phyloP scores from a whole-genome alignment of 1,139 yeast genomes.

The Citeromyces hawaiiensis region DNA sequence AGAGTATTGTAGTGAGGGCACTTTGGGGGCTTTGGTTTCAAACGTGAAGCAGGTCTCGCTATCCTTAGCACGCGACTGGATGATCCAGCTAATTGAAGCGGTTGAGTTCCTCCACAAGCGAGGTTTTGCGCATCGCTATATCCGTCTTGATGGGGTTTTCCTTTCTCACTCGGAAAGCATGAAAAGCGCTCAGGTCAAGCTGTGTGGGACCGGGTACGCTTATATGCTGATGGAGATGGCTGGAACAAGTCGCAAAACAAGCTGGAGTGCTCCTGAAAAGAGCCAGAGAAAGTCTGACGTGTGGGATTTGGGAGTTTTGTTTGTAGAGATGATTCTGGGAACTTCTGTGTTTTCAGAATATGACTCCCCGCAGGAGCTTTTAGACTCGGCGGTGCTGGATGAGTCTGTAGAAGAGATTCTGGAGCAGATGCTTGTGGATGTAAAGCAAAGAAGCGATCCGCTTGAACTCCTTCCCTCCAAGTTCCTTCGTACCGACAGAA shows the following conservation, averaged over 20 bases:
- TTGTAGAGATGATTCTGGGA: conserved; percentile 63
- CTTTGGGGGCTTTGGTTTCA: conserved; percentile 54
- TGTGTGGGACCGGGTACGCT: conserved; percentile 64
- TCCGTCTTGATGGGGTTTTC: conserved; percentile 50
- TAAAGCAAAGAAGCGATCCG: conserved; percentile 68
- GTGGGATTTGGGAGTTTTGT: conserved; percentile 81
- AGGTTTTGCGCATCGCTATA: conserved; percentile 62
- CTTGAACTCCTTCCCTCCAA: conserved; percentile 74
- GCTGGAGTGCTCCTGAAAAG: conserved; percentile 75
- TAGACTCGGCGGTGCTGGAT: conserved; percentile 28
- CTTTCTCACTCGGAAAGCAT: conserved; percentile 34
- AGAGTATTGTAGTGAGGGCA: conserved; percentile 46
- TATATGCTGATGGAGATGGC: conserved; percentile 50
- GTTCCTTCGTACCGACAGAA: conserved; percentile 62
- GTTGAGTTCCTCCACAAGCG: conserved; percentile 70
- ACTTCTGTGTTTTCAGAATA: conserved; percentile 36
- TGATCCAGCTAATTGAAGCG: conserved; percentile 75
- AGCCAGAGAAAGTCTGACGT: conserved; percentile 79
- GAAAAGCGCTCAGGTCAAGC: conserved; percentile 44
- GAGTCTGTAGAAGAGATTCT: conserved; percentile 53
- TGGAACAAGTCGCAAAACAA: conserved; percentile 14
- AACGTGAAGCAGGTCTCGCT: conserved; percentile 57
- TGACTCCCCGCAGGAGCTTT: conserved; percentile 48
- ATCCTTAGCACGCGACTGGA: conserved; percentile 77
- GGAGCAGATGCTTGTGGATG: conserved; percentile 46